Evolutionary conservation across 2,329 filamentous ascomycete species (phyloP), one percentile per base, ranked within the genome.

Genomic region (Trichothecium sympodiale): DNA sequence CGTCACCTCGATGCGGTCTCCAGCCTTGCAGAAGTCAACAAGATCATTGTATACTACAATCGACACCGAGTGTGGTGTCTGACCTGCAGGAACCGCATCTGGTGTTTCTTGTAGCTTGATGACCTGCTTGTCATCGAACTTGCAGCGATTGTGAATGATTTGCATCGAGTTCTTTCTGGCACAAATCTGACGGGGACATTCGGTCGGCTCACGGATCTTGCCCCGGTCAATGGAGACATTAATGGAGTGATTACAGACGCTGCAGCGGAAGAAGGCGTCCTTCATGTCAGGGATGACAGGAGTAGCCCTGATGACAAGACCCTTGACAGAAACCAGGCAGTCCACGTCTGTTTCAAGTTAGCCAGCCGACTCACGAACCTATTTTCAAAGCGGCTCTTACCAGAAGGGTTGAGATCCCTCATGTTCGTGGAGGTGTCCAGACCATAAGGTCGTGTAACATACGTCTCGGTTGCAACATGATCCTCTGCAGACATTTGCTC

Each of bases 221-320:
- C 93, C 91, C 51, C 91, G 82, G 54, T 98, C 91, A 50, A 98
- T 82, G 38, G 87, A 83, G 37, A 95, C 86, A 43, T 83, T 84
- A 41, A 94, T 77, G 4, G 84, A 89, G 59, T 95, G 86, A 50
- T 87, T 86, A 61, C 91, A 98, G 17, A 89, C 77, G 39, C 86
- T 84, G 62, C 91, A 98, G 43, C 85, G 83, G 74, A 98, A 98
- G 63, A 94, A 95, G 1, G 91, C 91, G 54, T 94, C 85, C 62
- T 93, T 95, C 93, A 98, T 98, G 50, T 98, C 91, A 1, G 91
- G 91, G 44, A 98, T 96, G 45, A 98, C 84, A 1, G 91, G 87
- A 0, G 91, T 96, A 3, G 91, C 83, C 42, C 91, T 80, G 51
- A 98, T 98, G 41, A 98, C 91, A 13, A 98, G 70, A 31, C 91